Evolutionary conservation across 1,139 yeast species (phyloP).

Genomic region (Debaryomyces fabryi): DNA sequence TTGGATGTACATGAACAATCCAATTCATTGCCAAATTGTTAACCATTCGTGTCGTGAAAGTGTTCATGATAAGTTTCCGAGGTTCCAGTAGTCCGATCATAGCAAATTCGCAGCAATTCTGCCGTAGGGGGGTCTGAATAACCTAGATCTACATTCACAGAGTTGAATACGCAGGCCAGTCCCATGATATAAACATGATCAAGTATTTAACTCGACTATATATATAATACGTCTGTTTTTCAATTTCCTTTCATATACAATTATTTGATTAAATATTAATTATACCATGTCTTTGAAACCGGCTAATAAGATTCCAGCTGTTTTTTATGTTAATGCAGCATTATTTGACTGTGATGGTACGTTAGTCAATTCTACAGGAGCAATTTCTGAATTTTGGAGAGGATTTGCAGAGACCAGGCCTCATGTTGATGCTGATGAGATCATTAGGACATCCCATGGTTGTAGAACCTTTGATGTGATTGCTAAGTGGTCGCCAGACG

Average conservation of each 20-base stretch:
- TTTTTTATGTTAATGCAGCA: conserved; percentile 19
- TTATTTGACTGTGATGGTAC: conserved; percentile 22
- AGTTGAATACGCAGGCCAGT: not conserved
- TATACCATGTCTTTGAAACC: conserved; percentile 10
- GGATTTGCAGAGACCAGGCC: conserved; percentile 20
- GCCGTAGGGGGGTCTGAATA: too few relatives aligned
- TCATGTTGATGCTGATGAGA: conserved; percentile 20
- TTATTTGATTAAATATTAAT: not conserved
- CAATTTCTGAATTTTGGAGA: conserved; percentile 20
- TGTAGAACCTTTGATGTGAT: conserved; percentile 21
- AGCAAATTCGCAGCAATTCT: conserved; percentile 9
- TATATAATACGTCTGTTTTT: not conserved
- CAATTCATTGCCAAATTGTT: not conserved
- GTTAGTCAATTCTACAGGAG: conserved; percentile 20
- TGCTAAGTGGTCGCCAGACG: conserved; percentile 21
- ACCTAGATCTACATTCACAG: not conserved
- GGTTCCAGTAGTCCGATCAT: conserved; percentile 7
- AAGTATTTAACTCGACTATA: not conserved
- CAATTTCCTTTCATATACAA: not conserved
- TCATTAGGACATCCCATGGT: conserved; percentile 20
- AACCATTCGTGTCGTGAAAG: not conserved
- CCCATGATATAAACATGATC: not conserved
- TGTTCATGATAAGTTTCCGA: not conserved
- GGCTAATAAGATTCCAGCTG: conserved; percentile 16
- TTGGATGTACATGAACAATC: not conserved